Evolutionary conservation across 2,329 filamentous ascomycete species (phyloP).

Genomic region (Fonsecaea pedrosoi): DNA sequence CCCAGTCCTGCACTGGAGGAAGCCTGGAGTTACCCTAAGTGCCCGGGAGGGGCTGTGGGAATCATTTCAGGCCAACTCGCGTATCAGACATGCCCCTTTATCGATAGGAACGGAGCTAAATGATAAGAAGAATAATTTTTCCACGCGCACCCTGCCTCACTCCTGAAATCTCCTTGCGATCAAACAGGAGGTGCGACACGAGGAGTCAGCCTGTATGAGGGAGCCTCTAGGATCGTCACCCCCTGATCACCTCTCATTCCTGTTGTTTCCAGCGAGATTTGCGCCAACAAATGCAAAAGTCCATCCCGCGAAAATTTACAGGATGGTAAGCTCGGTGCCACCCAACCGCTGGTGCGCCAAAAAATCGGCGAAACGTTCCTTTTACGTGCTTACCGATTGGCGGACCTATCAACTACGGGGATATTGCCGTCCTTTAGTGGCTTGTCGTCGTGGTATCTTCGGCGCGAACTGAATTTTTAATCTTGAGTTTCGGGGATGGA

Average conservation of each 20-base stretch:
- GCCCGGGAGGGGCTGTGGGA: not conserved
- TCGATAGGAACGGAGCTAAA: slow-evolving; percentile 17
- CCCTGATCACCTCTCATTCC: not conserved
- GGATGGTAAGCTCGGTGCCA: not conserved
- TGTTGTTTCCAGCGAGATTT: not conserved
- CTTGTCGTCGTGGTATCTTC: not conserved
- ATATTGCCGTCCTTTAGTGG: slow-evolving; percentile 1
- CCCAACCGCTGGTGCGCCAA: not conserved
- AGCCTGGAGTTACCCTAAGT: not conserved
- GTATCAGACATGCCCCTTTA: slow-evolving; percentile 3
- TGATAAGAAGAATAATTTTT: slow-evolving; percentile 15
- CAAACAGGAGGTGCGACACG: not conserved
- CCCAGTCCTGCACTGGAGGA: not conserved
- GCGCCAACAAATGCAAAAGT: not conserved
- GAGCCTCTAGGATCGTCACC: not conserved
- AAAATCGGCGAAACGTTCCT: slow-evolving; percentile 15
- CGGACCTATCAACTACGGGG: not conserved
- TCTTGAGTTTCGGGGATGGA: not conserved
- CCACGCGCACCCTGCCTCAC: not conserved
- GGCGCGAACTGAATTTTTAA: not conserved
- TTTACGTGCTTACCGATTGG: slow-evolving; percentile 16
- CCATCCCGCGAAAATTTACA: not conserved
- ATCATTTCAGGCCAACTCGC: slow-evolving; percentile 1
- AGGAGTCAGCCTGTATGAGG: not conserved
- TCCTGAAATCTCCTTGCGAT: not conserved